A percentile compares a stretch with the other conserved stretches of the same genome.
Conservation (phyloP, 179 eudicot genomes). For the Beta lomatogona region DNA sequence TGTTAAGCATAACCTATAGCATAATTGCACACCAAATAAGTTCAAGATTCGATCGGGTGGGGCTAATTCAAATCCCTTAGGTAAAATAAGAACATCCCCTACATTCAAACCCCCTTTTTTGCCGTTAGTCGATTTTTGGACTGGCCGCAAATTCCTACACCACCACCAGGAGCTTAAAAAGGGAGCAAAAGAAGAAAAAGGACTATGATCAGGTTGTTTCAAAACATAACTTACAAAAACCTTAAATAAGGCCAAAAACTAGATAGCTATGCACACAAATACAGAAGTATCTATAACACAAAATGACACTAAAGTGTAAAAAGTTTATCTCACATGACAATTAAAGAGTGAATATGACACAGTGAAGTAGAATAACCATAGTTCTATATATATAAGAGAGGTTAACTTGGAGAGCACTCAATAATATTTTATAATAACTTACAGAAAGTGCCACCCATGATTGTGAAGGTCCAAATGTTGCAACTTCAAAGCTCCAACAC, state of each 20-base stretch:
- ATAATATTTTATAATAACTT: not conserved
- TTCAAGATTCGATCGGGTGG: not conserved
- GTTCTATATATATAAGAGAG: not conserved
- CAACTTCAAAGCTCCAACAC: not conserved
- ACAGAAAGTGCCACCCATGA: not conserved
- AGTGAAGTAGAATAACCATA: slow-evolving; percentile 1
- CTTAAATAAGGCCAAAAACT: not conserved
- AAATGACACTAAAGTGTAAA: no score
- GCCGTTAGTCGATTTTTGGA: not conserved
- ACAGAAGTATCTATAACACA: no score
- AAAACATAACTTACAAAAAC: not conserved
- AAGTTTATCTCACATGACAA: not conserved
- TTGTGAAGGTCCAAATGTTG: not conserved
- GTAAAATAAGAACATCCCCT: no score
- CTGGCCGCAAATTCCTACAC: not conserved
- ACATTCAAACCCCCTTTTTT: no score
- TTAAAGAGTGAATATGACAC: not conserved
- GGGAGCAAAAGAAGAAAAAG: not conserved
- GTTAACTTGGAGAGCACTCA: not conserved
- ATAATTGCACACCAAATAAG: not conserved
- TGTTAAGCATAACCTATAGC: not conserved
- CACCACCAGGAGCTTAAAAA: not conserved
- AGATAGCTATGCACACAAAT: no score
- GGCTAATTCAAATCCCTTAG: no score
- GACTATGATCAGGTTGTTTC: not conserved